Evolutionary conservation across 2,329 filamentous ascomycete genomes (phyloP), one percentile per base, ranked within the genome.

Genomic region (Hymenoscyphus scutula): DNA sequence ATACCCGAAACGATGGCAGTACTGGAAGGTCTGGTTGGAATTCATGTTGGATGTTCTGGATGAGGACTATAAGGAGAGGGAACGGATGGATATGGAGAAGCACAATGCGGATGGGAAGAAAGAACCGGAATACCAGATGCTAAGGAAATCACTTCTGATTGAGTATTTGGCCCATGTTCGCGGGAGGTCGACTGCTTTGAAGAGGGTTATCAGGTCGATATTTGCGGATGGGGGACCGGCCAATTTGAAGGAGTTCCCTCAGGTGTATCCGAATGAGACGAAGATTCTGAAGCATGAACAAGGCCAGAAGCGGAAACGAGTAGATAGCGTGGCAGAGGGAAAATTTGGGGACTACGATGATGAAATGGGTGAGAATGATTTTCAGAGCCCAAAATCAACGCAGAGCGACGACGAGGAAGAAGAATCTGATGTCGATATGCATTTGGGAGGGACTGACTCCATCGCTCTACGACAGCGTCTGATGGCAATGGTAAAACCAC

Each of bases 11-110:
- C 83, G 94, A 23, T 98, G 95, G 94, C 82, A 81, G 57, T 83
- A 87, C 71, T 98, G 93, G 92, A 86, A 83, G 69, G 76, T 85
- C 7, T 97, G 92, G 90, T 79, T 98, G 15, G 84, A 88, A 37
- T 87, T 89, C 65, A 89, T 97, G 82, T 75, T 96, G 5, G 89
- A 93, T 70, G 85, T 90, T 6, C 78, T 97, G 13, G 89, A 95
- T 67, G 78, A 80, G 2, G 91, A 96, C 69, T 87, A 90, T 74
- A 74, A 81, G 5, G 84, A 86, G 64, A 80, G 87, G 5, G 73
- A 82, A 58, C 77, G 80, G 8, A 73, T 80, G 53, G 84, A 87
- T 60, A 66, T 74, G 74, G 67, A 78, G 74, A 62, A 54, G 19
- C 48, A 25, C 34, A 59, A 58, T 10, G 69, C 59, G 27, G 19